Evolutionary conservation across 306 rosid genomes (phyloP).

Genomic region (Mucuna pruriens): DNA sequence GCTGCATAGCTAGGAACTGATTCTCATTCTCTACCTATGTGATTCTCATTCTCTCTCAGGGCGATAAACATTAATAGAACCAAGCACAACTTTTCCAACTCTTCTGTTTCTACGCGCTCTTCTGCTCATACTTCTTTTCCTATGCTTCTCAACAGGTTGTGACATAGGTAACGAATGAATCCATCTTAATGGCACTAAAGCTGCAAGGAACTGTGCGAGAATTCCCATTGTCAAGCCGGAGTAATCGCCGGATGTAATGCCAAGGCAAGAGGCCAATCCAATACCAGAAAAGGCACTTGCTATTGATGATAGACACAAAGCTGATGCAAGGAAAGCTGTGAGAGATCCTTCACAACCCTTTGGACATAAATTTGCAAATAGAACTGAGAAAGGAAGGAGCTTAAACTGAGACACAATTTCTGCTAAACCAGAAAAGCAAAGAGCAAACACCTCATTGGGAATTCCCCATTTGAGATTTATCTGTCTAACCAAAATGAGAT

Average conservation of each 20-base stretch:
- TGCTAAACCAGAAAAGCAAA: constrained; percentile 76
- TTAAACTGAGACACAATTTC: constrained; percentile 84
- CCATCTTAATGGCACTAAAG: constrained; percentile 69
- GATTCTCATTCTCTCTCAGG: constrained; percentile 71
- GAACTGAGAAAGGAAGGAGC: constrained; percentile 79
- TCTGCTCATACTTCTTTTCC: constrained; percentile 59
- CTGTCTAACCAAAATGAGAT: constrained; percentile 73
- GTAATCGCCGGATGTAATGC: constrained; percentile 67
- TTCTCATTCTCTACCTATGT: constrained; percentile 42
- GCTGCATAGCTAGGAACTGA: not conserved
- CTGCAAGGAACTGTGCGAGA: constrained; percentile 69
- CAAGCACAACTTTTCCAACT: constrained; percentile 67
- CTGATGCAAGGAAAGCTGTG: constrained; percentile 80
- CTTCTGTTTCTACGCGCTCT: constrained; percentile 69
- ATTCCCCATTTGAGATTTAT: constrained; percentile 71
- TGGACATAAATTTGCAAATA: constrained; percentile 72
- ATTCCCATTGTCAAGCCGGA: constrained; percentile 72
- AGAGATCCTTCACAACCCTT: constrained; percentile 93
- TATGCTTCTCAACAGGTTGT: constrained; percentile 49
- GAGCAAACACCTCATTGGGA: constrained; percentile 67
- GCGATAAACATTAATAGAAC: constrained; percentile 58
- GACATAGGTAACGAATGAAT: constrained; percentile 56
- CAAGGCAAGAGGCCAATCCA: constrained; percentile 74
- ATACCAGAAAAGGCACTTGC: constrained; percentile 73
- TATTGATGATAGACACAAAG: constrained; percentile 73